Evolutionary conservation across 1,284 basidiomycete genomes (phyloP).

Genomic region (Uromyces viciae-fabae): DNA sequence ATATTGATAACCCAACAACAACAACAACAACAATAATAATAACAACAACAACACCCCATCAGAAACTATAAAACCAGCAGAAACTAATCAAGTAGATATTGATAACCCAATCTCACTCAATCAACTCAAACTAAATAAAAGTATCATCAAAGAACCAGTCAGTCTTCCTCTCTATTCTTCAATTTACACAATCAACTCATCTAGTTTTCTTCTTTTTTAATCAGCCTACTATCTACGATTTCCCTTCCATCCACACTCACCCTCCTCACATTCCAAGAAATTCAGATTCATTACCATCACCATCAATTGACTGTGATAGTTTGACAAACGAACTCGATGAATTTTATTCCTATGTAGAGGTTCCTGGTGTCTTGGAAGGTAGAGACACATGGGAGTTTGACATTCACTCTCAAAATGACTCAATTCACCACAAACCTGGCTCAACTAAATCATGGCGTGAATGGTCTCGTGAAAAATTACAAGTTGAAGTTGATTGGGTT

Average conservation of each 20-base stretch:
- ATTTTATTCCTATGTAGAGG: constrained; percentile 97
- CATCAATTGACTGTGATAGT: constrained; percentile 74
- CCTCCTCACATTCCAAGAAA: constrained; percentile 30
- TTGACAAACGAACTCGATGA: constrained; percentile 95
- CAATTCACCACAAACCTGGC: constrained; percentile 17
- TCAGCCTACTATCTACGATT: constrained; percentile 33
- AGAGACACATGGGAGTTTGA: constrained; percentile 66
- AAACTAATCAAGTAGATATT: not conserved
- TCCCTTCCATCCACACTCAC: constrained; percentile 26
- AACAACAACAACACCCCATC: too few species aligned
- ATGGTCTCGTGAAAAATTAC: constrained; percentile 28
- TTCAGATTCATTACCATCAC: not conserved
- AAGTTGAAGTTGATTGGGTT: constrained; percentile 9
- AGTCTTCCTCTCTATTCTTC: constrained; percentile 5
- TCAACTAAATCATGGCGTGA: constrained; percentile 37
- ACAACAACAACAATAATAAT: too few species aligned
- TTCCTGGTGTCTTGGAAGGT: constrained; percentile 82
- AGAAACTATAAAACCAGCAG: too few species aligned
- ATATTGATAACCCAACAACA: constrained; percentile 60
- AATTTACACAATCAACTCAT: not conserved
- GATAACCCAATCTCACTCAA: constrained; percentile 74
- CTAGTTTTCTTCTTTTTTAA: not conserved
- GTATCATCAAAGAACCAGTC: constrained; percentile 15
- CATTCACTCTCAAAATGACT: not conserved
- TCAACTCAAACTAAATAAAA: constrained; percentile 68